Conservation (phyloP, 306 rosid genomes). For the Trichosanthes cucumerina region DNA sequence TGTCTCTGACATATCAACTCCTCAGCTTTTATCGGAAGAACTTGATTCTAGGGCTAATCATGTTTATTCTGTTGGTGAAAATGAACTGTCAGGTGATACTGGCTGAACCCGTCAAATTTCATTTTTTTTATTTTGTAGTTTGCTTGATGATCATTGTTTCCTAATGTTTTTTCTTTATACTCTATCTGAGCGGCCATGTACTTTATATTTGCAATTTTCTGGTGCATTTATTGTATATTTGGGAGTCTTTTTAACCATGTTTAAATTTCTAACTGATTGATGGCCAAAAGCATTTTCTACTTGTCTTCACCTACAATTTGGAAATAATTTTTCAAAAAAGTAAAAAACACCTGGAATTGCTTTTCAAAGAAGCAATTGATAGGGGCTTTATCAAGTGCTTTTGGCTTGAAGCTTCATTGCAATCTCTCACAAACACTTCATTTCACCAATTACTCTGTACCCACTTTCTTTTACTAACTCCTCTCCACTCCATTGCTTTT, state of each 20-base stretch:
- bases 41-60: conserved; percentile 52
- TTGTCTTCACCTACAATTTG: background rate
- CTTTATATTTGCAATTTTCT: background rate
- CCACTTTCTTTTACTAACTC: background rate
- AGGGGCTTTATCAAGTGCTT: background rate
- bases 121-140: background rate
- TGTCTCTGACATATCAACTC: conserved; percentile 52
- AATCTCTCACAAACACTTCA: background rate
- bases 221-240: background rate
- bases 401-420: background rate
- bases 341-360: background rate
- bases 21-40: conserved; percentile 58
- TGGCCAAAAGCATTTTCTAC: background rate
- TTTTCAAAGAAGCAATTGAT: background rate
- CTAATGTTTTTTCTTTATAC: background rate
- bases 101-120: conserved; percentile 14
- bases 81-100: conserved; percentile 26
- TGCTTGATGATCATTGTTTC: conserved; percentile 11
- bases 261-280: background rate
- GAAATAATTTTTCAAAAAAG: background rate
- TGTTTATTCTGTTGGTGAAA: conserved; percentile 37
- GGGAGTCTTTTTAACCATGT: background rate
- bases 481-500: background rate
- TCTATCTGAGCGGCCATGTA: background rate
- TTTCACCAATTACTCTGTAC: background rate